Evolutionary conservation across 768 basidiomycete species (phyloP).

Genomic region (Hygrocybe punicea): DNA sequence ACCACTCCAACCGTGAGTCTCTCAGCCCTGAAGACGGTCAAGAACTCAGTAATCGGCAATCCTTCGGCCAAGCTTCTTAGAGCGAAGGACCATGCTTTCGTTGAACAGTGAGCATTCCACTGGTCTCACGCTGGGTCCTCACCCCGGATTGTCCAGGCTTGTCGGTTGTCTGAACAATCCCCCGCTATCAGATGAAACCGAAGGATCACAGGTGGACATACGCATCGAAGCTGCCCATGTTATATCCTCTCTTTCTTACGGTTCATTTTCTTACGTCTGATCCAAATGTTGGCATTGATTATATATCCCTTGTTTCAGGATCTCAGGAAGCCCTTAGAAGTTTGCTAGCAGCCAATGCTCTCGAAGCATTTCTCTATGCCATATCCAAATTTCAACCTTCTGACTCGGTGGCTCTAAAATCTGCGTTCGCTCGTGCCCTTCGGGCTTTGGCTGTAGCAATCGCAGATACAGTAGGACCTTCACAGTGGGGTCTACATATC

Average conservation of each 20-base stretch:
- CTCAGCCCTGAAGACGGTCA: constrained; percentile 50
- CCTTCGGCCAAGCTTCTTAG: constrained; percentile 64
- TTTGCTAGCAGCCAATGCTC: constrained; percentile 56
- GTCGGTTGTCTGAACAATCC: constrained; percentile 55
- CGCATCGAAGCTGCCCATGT: constrained; percentile 74
- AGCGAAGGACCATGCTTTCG: constrained; percentile 52
- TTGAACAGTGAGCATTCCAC: constrained; percentile 47
- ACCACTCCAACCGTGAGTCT: not conserved
- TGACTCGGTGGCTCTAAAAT: constrained; percentile 41
- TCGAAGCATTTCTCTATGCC: constrained; percentile 59
- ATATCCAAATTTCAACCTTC: constrained; percentile 46
- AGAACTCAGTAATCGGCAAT: constrained; percentile 78
- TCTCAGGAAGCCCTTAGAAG: constrained; percentile 58
- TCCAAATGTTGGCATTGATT: not conserved
- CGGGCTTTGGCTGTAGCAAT: constrained; percentile 56
- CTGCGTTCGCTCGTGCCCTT: constrained; percentile 62
- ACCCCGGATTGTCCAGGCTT: constrained; percentile 41
- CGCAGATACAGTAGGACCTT: constrained; percentile 67
- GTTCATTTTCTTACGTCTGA: constrained; percentile 27
- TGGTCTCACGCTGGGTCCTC: not conserved
- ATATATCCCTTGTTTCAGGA: constrained; percentile 35
- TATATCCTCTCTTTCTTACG: constrained; percentile 69
- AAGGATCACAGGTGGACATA: constrained; percentile 47
- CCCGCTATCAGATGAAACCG: constrained; percentile 28
- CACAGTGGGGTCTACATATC: constrained; percentile 61